A percentile compares a stretch with the other conserved stretches of the same genome.
phyloP scores from a whole-genome alignment of 179 eudicot species.

The Carnegiea gigantea region DNA sequence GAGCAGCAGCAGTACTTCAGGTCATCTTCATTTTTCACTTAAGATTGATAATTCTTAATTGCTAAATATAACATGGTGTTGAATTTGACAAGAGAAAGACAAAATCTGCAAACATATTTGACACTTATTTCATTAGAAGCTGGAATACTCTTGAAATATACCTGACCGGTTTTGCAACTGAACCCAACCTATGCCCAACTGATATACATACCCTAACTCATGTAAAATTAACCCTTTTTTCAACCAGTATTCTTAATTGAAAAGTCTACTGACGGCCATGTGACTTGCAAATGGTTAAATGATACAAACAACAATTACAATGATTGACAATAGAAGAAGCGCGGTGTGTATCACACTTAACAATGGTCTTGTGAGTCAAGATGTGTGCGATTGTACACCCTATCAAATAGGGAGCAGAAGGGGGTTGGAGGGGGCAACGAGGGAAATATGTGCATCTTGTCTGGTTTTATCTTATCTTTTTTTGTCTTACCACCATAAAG shows the following conservation, averaged over 20 bases:
- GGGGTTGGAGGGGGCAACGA: not conserved
- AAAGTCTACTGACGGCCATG: not conserved
- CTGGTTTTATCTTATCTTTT: too few relatives aligned
- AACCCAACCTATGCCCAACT: not conserved
- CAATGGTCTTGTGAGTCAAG: not conserved
- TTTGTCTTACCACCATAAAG: not conserved
- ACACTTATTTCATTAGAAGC: not conserved
- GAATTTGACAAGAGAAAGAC: not conserved
- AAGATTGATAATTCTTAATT: not conserved
- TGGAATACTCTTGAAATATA: not conserved
- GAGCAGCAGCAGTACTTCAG: not conserved
- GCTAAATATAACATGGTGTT: not conserved
- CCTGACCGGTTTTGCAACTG: not conserved
- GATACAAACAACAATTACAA: not conserved
- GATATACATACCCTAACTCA: not conserved
- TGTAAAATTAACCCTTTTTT: not conserved
- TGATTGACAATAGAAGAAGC: not conserved
- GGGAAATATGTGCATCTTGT: too few relatives aligned
- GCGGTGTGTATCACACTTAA: not conserved
- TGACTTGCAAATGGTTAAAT: not conserved
- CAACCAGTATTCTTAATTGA: not conserved
- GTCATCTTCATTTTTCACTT: too few relatives aligned
- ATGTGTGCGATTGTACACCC: not conserved
- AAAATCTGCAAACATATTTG: not conserved
- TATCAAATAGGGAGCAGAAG: not conserved